Percentiles rank a stretch among this genome's conserved stretches.
Evolutionary conservation across 805 yeast genomes (phyloP).

Genomic region (Candida coquimbonensis): DNA sequence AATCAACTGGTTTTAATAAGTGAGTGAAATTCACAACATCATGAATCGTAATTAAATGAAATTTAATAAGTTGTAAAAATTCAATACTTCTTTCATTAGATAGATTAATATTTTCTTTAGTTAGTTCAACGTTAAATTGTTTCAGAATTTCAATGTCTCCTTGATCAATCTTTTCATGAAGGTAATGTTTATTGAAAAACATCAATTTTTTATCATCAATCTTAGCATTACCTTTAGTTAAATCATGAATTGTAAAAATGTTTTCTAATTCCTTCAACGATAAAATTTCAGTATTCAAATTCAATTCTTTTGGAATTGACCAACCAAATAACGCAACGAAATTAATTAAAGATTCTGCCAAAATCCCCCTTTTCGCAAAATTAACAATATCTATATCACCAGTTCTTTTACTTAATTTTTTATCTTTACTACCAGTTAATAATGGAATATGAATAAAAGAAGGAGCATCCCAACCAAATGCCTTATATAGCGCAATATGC

Average conservation of each 20-base stretch:
- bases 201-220: slow-evolving; percentile 72
- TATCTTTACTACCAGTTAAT: slow-evolving; percentile 62
- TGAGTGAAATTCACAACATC: slow-evolving; percentile 50
- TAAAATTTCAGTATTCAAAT: slow-evolving; percentile 48
- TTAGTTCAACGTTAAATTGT: slow-evolving; percentile 20
- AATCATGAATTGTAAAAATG: slow-evolving; percentile 56
- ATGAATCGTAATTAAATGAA: slow-evolving; percentile 42
- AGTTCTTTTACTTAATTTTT: slow-evolving; percentile 78
- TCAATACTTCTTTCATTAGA: slow-evolving; percentile 27
- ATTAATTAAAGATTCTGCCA: slow-evolving; percentile 84
- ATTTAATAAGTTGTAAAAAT: slow-evolving; percentile 39
- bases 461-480: slow-evolving; percentile 84
- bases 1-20: slow-evolving; percentile 32
- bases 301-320: slow-evolving; percentile 67
- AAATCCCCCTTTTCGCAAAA: slow-evolving; percentile 51
- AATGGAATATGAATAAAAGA: slow-evolving; percentile 84
- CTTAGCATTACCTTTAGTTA: slow-evolving; percentile 92
- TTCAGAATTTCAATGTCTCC: slow-evolving; percentile 31
- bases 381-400: slow-evolving; percentile 72
- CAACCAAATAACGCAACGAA: slow-evolving; percentile 91
- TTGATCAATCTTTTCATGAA: slow-evolving; percentile 37
- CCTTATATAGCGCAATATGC: slow-evolving; percentile 78
- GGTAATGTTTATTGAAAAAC: slow-evolving; percentile 70
- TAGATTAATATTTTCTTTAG: slow-evolving; percentile 10
- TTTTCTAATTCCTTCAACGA: slow-evolving; percentile 43